Evolutionary conservation across 2,329 filamentous ascomycete genomes (phyloP).

Genomic region (Lasiodiplodia theobromae): DNA sequence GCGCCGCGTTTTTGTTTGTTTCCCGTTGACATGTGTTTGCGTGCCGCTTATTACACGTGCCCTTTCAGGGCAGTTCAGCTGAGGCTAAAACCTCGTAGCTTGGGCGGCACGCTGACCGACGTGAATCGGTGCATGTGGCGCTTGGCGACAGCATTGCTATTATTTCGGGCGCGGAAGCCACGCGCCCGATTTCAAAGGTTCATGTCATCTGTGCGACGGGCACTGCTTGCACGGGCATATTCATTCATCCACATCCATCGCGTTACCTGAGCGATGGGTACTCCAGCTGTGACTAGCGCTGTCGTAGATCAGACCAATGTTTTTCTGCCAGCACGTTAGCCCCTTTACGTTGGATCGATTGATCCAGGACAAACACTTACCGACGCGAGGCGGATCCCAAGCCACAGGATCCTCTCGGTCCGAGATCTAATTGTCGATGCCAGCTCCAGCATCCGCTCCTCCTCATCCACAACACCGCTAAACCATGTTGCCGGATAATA

Average conservation of each 20-base stretch:
- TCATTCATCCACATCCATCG: conserved; percentile 25
- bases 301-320: conserved; percentile 14
- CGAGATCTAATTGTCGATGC: conserved; percentile 65
- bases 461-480: conserved; percentile 68
- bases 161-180: background rate
- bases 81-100: conserved; percentile 4
- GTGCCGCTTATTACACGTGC: background rate
- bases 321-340: background rate
- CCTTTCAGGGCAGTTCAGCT: conserved; percentile 1
- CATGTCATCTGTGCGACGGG: background rate
- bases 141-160: background rate
- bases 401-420: conserved; percentile 65
- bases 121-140: background rate
- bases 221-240: background rate
- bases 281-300: conserved; percentile 7
- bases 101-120: background rate
- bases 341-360: background rate
- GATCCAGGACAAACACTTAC: background rate
- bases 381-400: conserved; percentile 50
- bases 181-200: background rate
- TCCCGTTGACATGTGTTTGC: background rate
- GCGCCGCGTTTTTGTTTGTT: background rate
- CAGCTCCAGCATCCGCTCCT: conserved; percentile 70
- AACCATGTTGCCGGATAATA: conserved; percentile 70
- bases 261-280: conserved; percentile 5